Conservation (phyloP, 179 eudicot species). For the Monotropa hypopitys region DNA sequence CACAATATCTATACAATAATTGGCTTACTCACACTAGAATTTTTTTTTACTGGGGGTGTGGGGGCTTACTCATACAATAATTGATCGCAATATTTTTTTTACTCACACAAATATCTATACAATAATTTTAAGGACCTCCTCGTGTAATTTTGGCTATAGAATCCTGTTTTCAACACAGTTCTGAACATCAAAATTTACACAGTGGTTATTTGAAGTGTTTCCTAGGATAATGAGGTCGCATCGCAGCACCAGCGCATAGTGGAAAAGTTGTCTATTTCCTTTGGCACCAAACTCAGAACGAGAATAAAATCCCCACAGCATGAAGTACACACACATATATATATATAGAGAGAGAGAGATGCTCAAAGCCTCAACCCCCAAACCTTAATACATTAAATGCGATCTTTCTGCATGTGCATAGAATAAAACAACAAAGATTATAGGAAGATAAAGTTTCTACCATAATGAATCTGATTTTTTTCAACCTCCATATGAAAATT, state of each 20-base stretch:
- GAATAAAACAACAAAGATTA: not conserved
- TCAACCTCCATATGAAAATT: not conserved
- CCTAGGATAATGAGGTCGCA: not conserved
- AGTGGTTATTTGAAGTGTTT: not conserved
- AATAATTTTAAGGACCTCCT: too few species aligned
- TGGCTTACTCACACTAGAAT: too few species aligned
- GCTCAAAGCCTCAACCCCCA: not conserved
- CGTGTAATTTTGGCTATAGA: too few species aligned
- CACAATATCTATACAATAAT: too few species aligned
- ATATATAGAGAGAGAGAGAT: not conserved
- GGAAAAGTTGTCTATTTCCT: not conserved
- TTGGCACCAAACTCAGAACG: not conserved
- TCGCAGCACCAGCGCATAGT: not conserved
- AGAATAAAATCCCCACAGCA: not conserved
- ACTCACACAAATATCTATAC: too few species aligned
- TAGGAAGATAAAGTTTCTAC: not conserved
- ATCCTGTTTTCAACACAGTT: too few species aligned
- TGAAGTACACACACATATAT: too few species aligned
- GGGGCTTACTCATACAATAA: too few species aligned
- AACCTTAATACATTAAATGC: not conserved
- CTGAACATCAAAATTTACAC: too few species aligned
- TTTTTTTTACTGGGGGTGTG: too few species aligned
- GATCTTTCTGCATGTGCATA: not conserved
- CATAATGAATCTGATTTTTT: not conserved
- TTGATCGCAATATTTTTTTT: too few species aligned